Evolutionary conservation across 2,329 filamentous ascomycete species (phyloP).

Genomic region (Incumbomyces lentus): DNA sequence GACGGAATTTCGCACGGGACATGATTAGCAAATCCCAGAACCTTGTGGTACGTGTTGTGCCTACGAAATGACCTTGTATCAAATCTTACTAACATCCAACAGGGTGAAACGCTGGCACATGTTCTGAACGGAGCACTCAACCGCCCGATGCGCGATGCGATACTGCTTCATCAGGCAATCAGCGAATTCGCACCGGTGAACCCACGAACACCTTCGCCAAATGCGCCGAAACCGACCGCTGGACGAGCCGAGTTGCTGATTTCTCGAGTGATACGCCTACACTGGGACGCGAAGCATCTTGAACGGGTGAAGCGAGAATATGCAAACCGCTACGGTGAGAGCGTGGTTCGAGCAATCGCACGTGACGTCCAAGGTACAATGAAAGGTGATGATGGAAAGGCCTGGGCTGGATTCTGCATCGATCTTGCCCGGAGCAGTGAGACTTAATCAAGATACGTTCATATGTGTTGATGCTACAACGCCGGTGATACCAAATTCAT

Average conservation of each 20-base stretch:
- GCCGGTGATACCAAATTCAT: too few relatives aligned
- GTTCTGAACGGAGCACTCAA: constrained; percentile 96
- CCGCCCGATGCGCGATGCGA: constrained; percentile 80
- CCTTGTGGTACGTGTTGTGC: constrained; percentile 63
- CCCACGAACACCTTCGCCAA: background rate
- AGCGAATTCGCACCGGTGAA: constrained; percentile 51
- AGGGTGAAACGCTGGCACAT: constrained; percentile 92
- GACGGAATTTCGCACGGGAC: constrained; percentile 75
- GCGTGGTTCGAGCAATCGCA: constrained; percentile 66
- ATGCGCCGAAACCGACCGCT: constrained; percentile 29
- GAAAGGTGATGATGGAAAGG: constrained; percentile 20
- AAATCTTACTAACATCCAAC: constrained; percentile 8
- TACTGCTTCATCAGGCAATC: constrained; percentile 84
- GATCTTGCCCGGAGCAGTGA: constrained; percentile 13
- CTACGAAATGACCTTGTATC: background rate
- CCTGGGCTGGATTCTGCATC: constrained; percentile 19
- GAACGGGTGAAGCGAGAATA: constrained; percentile 71
- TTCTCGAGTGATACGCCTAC: constrained; percentile 73
- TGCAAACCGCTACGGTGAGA: constrained; percentile 61
- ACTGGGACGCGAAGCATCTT: constrained; percentile 84
- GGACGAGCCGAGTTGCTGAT: constrained; percentile 82
- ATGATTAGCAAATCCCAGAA: constrained; percentile 84
- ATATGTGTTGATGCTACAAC: too few relatives aligned
- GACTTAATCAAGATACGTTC: background rate
- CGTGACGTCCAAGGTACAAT: constrained; percentile 57